phyloP scores from a whole-genome alignment of 345 rosid species.

The Gossypium raimondii region DNA sequence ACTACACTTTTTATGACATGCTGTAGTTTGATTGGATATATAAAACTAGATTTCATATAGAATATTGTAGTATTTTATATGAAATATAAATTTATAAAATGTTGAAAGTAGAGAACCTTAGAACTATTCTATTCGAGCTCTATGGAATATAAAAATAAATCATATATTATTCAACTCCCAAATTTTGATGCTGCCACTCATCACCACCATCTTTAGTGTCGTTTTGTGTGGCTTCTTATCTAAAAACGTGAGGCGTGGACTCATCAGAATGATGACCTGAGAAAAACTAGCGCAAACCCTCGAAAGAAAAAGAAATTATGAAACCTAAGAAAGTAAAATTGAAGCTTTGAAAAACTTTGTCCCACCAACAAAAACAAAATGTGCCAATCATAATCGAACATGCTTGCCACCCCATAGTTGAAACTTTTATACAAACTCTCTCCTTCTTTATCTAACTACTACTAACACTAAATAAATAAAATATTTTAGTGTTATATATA shows the following conservation, averaged over 20 bases:
- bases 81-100: background rate
- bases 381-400: conserved; percentile 58
- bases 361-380: conserved; percentile 25
- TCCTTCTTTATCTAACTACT: conserved; percentile 2
- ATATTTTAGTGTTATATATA: conserved; percentile 4
- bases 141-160: background rate
- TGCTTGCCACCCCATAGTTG: conserved; percentile 42
- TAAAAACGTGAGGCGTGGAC: conserved; percentile 3
- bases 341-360: background rate
- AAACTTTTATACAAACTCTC: conserved; percentile 15
- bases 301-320: background rate
- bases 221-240: background rate
- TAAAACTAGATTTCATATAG: background rate
- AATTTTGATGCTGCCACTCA: conserved; percentile 6
- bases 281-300: background rate
- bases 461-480: background rate
- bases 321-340: conserved; percentile 2
- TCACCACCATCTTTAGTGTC: background rate
- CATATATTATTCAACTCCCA: background rate
- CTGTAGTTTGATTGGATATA: background rate
- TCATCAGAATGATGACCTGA: background rate
- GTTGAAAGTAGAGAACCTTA: background rate
- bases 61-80: background rate
- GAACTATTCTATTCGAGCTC: background rate
- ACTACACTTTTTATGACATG: background rate